Conservation (phyloP, 2,329 filamentous ascomycete genomes). For the Arthrobotrys sphaeroides region DNA sequence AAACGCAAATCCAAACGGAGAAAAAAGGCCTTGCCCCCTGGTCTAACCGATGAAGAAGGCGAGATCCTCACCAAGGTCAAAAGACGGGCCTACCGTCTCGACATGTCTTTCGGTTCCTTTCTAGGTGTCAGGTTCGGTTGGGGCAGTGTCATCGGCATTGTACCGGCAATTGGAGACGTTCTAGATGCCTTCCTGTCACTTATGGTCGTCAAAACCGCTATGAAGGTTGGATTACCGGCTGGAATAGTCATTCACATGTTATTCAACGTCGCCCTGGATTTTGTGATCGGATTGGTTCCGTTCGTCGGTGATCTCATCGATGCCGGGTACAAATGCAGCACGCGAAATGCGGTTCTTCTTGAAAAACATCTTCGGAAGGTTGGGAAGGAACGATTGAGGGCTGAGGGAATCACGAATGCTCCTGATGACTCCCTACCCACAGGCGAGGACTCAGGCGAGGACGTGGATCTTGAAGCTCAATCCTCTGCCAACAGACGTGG, state of each 20-base stretch:
- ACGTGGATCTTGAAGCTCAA: slow-evolving; percentile 50
- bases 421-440: slow-evolving; percentile 31
- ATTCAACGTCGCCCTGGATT: slow-evolving; percentile 79
- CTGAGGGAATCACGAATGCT: slow-evolving; percentile 23
- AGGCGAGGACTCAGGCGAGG: slow-evolving; percentile 31
- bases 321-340: slow-evolving; percentile 75
- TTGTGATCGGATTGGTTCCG: slow-evolving; percentile 76
- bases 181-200: slow-evolving; percentile 78
- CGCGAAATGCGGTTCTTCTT: slow-evolving; percentile 75
- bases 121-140: slow-evolving; percentile 87
- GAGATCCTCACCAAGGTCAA: slow-evolving; percentile 86
- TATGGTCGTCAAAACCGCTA: slow-evolving; percentile 77
- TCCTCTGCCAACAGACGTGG: slow-evolving; percentile 2
- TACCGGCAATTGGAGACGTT: slow-evolving; percentile 81
- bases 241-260: slow-evolving; percentile 76
- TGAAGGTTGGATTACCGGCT: slow-evolving; percentile 76
- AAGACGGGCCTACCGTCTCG: slow-evolving; percentile 82
- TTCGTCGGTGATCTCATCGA: slow-evolving; percentile 80
- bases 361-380: slow-evolving; percentile 75
- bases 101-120: slow-evolving; percentile 83
- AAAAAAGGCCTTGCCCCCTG: slow-evolving; percentile 83
- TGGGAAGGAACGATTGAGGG: slow-evolving; percentile 65
- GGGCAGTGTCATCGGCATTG: slow-evolving; percentile 82
- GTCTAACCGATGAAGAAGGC: slow-evolving; percentile 83
- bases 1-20: slow-evolving; percentile 76